These are phyloP conservation scores for Malus fusca DNA, from an alignment of 306 rosid genomes.

Conservation along the genomic window DNA sequence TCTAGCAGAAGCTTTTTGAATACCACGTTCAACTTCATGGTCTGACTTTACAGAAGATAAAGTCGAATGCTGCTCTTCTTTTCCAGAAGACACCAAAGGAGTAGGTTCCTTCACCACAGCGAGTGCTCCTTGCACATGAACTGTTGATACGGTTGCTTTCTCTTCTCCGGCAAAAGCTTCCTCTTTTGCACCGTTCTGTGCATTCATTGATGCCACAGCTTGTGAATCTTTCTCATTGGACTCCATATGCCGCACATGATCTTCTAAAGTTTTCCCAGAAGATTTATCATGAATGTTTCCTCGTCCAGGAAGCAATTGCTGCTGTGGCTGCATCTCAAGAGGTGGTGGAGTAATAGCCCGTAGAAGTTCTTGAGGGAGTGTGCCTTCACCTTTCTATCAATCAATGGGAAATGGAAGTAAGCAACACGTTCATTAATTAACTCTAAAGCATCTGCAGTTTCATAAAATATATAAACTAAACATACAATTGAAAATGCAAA, in stretches of 20 bases:
- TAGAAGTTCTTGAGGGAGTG: constrained; percentile 92
- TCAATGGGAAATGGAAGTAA: constrained; percentile 26
- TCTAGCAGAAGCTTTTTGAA: constrained; percentile 40
- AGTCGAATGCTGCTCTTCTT: constrained; percentile 56
- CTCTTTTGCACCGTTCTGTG: constrained; percentile 41
- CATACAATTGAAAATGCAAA: constrained; percentile 10
- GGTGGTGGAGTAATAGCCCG: constrained; percentile 84
- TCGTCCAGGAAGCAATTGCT: constrained; percentile 50
- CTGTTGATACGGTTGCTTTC: constrained; percentile 35
- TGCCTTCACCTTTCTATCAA: constrained; percentile 84
- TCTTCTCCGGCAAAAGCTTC: constrained; percentile 62
- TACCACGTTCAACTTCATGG: constrained; percentile 50
- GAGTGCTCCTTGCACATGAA: constrained; percentile 40
- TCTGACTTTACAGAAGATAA: constrained; percentile 51
- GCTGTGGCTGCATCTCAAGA: constrained; percentile 64
- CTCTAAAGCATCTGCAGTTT: not conserved
- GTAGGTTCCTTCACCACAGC: constrained; percentile 48
- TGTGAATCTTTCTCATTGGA: constrained; percentile 49
- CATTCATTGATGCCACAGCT: constrained; percentile 38
- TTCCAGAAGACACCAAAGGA: constrained; percentile 42
- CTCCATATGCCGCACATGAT: constrained; percentile 41
- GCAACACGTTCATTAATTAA: constrained; percentile 11
- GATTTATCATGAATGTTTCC: constrained; percentile 56
- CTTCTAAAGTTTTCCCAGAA: constrained; percentile 48
- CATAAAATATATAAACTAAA: not conserved